Conservation (phyloP, 176 grass and related monocot species). For the Musa troglodytarum region DNA sequence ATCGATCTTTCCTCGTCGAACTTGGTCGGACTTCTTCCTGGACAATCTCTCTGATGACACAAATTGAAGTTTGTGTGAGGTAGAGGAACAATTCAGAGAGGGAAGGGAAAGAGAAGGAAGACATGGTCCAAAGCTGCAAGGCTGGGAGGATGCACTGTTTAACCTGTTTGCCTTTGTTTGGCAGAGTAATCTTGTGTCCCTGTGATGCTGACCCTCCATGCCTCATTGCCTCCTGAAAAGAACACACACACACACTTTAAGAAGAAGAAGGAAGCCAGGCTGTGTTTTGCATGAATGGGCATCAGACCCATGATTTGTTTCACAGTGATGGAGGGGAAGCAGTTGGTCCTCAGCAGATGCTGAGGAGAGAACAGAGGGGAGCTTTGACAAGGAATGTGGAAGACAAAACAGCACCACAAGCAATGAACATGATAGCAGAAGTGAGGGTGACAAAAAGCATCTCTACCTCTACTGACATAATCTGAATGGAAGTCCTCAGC, state of each 20-base stretch:
- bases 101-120: slow-evolving; percentile 8
- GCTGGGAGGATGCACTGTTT: slow-evolving; percentile 6
- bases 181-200: slow-evolving; percentile 51
- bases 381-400: too few relatives aligned
- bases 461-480: slow-evolving; percentile 38
- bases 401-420: background rate
- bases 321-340: slow-evolving; percentile 7
- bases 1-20: slow-evolving; percentile 38
- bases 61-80: background rate
- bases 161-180: slow-evolving; percentile 87
- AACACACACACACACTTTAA: background rate
- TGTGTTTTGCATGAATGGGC: slow-evolving; percentile 15
- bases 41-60: background rate
- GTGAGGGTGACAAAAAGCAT: background rate
- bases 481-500: slow-evolving; percentile 75
- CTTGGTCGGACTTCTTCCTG: background rate
- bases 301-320: slow-evolving; percentile 5
- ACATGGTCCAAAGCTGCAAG: background rate
- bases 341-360: slow-evolving; percentile 5
- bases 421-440: slow-evolving; percentile 1
- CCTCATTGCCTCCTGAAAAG: slow-evolving; percentile 6
- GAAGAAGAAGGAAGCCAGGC: slow-evolving; percentile 16
- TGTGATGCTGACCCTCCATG: slow-evolving; percentile 56
- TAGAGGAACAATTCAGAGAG: slow-evolving; percentile 31
- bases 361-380: slow-evolving; percentile 2